Evolutionary conservation across 352 stramenopile genomes (phyloP).

Genomic region (Albugo laibachii): DNA sequence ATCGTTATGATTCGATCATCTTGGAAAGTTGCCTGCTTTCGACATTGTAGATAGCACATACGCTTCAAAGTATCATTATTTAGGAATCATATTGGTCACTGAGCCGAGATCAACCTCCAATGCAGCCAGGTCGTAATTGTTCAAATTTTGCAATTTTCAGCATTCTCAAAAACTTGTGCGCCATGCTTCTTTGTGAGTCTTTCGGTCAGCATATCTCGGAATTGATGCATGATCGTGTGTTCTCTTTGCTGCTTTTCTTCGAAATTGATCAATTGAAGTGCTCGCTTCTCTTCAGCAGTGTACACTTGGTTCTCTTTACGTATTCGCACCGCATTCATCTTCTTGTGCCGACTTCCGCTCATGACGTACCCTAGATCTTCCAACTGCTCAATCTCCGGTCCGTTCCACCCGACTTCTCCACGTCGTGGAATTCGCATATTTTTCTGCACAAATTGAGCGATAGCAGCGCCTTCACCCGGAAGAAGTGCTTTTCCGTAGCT

Average conservation of each 20-base stretch:
- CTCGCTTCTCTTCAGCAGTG: constrained; percentile 95
- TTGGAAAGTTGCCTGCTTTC: too few relatives aligned
- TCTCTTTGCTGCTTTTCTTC: constrained; percentile 98
- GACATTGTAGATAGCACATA: too few relatives aligned
- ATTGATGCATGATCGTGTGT: constrained; percentile 93
- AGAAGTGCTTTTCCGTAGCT: constrained; percentile 87
- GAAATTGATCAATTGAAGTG: constrained; percentile 95
- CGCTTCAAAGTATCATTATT: too few relatives aligned
- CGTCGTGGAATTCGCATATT: constrained; percentile 97
- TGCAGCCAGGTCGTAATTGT: too few relatives aligned
- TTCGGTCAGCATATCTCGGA: constrained; percentile 85
- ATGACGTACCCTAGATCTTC: constrained; percentile 94
- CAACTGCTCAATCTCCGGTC: constrained; percentile 91
- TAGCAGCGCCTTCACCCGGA: constrained; percentile 86
- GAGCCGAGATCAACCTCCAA: too few relatives aligned
- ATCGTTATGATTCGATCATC: too few relatives aligned
- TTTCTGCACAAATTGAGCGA: constrained; percentile 97
- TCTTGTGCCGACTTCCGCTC: constrained; percentile 91
- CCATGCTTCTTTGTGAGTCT: constrained; percentile 78
- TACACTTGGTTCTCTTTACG: constrained; percentile 99
- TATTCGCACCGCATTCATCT: constrained; percentile 98
- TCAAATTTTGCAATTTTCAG: constrained; percentile 17
- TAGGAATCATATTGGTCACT: too few relatives aligned
- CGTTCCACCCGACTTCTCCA: constrained; percentile 94
- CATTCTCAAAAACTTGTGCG: constrained; percentile 66